These are phyloP conservation scores for Annulohypoxylon stygium DNA, from an alignment of 495 filamentous ascomycete genomes.

Conservation along the genomic window DNA sequence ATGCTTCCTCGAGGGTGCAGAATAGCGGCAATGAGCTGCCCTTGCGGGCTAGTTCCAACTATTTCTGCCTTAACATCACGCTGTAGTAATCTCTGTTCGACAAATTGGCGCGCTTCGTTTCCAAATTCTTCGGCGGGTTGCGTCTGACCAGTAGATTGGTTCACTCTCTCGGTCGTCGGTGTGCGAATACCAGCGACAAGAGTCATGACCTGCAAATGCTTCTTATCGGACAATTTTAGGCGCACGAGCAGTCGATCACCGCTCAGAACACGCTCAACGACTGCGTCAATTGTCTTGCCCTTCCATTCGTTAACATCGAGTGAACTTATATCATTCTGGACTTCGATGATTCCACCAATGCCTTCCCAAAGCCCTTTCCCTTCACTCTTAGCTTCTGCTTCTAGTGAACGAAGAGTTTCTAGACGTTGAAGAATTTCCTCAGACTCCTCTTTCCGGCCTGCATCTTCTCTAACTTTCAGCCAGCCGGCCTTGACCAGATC, in stretches of 20 bases:
- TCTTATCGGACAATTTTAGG: slow-evolving; percentile 77
- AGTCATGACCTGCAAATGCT: slow-evolving; percentile 84
- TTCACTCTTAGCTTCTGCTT: slow-evolving; percentile 82
- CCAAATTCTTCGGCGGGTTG: slow-evolving; percentile 89
- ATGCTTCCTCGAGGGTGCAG: slow-evolving; percentile 93
- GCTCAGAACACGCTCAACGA: slow-evolving; percentile 87
- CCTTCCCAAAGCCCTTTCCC: slow-evolving; percentile 82
- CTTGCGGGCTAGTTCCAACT: slow-evolving; percentile 87
- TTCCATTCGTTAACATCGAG: slow-evolving; percentile 81
- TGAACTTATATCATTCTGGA: slow-evolving; percentile 80
- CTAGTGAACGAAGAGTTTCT: slow-evolving; percentile 80
- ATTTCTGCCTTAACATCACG: slow-evolving; percentile 84
- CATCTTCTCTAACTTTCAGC: slow-evolving; percentile 92
- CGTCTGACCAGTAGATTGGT: slow-evolving; percentile 78
- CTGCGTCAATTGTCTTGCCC: slow-evolving; percentile 78
- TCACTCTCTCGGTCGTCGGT: slow-evolving; percentile 85
- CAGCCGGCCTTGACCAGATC: slow-evolving; percentile 85
- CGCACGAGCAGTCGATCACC: slow-evolving; percentile 92
- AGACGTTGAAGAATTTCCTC: slow-evolving; percentile 77
- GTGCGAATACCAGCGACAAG: slow-evolving; percentile 91
- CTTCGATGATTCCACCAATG: slow-evolving; percentile 72
- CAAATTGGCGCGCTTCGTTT: slow-evolving; percentile 85
- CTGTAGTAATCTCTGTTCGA: slow-evolving; percentile 86
- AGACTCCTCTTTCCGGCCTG: slow-evolving; percentile 85
- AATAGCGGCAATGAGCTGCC: slow-evolving; percentile 82